Conservation (phyloP, 2,329 filamentous ascomycete species). For the Golovinomyces cichoracearum region DNA sequence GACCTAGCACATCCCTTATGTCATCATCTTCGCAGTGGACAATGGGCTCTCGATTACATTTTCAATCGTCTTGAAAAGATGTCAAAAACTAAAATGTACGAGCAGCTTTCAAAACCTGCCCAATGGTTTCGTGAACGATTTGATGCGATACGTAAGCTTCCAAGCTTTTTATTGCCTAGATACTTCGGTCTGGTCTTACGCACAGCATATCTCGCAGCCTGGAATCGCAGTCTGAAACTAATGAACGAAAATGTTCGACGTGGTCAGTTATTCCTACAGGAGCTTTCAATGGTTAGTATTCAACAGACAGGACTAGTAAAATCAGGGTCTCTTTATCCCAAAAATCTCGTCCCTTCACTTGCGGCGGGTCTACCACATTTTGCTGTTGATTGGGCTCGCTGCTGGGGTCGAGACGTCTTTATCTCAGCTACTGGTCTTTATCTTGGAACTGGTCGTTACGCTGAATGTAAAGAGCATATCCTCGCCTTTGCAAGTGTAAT, state of each 20-base stretch:
- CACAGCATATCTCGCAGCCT: constrained; percentile 65
- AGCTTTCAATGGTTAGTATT: constrained; percentile 68
- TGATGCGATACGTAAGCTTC: constrained; percentile 58
- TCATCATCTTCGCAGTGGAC: constrained; percentile 69
- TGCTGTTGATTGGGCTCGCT: constrained; percentile 74
- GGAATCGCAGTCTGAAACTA: constrained; percentile 49
- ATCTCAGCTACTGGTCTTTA: constrained; percentile 85
- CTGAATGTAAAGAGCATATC: constrained; percentile 81
- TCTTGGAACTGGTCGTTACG: constrained; percentile 66
- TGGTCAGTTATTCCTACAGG: constrained; percentile 73
- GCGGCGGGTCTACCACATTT: constrained; percentile 90
- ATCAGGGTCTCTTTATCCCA: constrained; percentile 72
- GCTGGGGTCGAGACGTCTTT: constrained; percentile 93
- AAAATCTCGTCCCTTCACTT: constrained; percentile 58
- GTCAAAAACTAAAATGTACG: constrained; percentile 34
- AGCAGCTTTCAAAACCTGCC: constrained; percentile 36
- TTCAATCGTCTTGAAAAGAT: constrained; percentile 51
- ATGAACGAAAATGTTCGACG: constrained; percentile 53
- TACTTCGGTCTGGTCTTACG: constrained; percentile 81
- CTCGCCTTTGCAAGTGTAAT: constrained; percentile 81
- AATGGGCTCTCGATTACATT: constrained; percentile 82
- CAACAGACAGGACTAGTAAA: constrained; percentile 76
- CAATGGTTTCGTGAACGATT: constrained; percentile 66
- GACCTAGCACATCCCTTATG: constrained; percentile 81
- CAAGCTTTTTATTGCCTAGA: constrained; percentile 68